These are phyloP conservation scores for Grosmannia clavigera DNA, from an alignment of 2,329 filamentous ascomycete species.

Conservation along the genomic window DNA sequence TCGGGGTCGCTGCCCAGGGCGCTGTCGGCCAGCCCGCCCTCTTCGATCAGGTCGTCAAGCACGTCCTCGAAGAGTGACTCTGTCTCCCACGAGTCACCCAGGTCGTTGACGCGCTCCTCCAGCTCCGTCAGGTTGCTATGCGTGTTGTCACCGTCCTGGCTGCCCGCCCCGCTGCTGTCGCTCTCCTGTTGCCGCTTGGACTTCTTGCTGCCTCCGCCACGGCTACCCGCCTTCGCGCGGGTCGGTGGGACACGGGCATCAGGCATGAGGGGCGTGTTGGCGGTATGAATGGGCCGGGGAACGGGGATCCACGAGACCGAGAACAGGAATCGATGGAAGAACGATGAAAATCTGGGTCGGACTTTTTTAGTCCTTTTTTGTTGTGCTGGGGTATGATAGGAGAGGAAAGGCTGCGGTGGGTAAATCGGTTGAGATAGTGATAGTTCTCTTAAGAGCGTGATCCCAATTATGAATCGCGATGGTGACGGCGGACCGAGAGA, in stretches of 20 bases:
- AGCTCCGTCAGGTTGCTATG: constrained; percentile 24
- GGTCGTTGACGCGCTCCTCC: constrained; percentile 38
- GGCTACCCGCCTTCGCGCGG: not conserved
- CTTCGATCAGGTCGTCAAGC: constrained; percentile 44
- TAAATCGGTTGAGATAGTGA: no score
- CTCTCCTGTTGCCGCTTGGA: not conserved
- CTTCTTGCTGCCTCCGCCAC: not conserved
- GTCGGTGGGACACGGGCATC: not conserved
- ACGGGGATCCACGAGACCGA: no score
- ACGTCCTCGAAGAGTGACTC: constrained; percentile 53
- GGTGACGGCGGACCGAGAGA: no score
- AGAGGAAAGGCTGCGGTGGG: no score
- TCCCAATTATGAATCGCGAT: no score
- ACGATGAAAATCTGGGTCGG: no score
- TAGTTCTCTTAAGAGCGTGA: no score
- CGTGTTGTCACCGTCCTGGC: not conserved
- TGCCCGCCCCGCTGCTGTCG: not conserved
- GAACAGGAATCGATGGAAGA: no score
- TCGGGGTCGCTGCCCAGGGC: constrained; percentile 28
- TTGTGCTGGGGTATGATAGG: no score
- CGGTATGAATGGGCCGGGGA: not conserved
- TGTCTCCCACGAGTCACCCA: constrained; percentile 47
- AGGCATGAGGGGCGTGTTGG: not conserved
- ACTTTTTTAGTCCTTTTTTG: no score
- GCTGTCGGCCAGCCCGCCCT: constrained; percentile 29